Conservation (phyloP, 106 monocot genomes). For the Platanthera zijinensis region DNA sequence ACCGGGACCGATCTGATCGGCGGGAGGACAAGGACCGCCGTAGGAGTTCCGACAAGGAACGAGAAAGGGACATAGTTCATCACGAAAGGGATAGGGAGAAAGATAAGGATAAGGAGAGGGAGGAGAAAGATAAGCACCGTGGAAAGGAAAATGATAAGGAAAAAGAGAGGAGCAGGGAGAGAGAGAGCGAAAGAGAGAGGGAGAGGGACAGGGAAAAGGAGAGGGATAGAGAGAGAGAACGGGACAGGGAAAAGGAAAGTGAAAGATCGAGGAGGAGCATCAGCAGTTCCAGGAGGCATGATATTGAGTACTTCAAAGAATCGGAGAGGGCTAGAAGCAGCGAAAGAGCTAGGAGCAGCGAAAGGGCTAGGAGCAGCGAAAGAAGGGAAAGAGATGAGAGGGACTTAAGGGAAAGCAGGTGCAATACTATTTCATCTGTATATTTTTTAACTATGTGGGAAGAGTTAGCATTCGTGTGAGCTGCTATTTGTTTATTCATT, state of each 20-base stretch:
- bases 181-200: neutral
- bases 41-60: constrained; percentile 3
- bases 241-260: neutral
- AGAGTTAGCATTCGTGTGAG: neutral
- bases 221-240: neutral
- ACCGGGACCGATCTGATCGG: constrained; percentile 4
- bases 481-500: neutral
- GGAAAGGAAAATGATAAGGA: constrained; percentile 3
- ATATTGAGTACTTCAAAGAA: neutral
- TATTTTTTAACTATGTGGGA: neutral
- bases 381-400: constrained; percentile 8
- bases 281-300: constrained; percentile 4
- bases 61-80: constrained; percentile 11
- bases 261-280: constrained; percentile 9
- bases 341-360: neutral
- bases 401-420: constrained; percentile 9
- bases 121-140: neutral
- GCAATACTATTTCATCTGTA: neutral
- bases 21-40: constrained; percentile 14
- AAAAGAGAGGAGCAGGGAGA: constrained; percentile 8
- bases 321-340: constrained; percentile 2
- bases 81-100: constrained; percentile 13
- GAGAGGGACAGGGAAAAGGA: constrained; percentile 2
- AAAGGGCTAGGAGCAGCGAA: constrained; percentile 12
- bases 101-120: neutral